A percentile compares a stretch with the other conserved stretches of the same genome.
Conservation (phyloP, 768 basidiomycete species). For the Trametopsis cervina region DNA sequence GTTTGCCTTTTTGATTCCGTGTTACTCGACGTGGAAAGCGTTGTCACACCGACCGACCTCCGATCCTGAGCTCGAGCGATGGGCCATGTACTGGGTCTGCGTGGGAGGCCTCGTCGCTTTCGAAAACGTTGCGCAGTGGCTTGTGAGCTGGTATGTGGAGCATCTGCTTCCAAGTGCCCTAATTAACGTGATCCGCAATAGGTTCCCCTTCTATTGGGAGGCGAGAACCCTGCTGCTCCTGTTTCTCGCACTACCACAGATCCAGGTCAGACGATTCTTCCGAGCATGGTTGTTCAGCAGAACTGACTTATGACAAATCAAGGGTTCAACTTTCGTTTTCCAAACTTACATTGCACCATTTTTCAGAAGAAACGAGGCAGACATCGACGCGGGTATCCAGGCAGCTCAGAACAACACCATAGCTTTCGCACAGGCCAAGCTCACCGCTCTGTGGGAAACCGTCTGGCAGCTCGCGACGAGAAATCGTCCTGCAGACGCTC, state of each 20-base stretch:
- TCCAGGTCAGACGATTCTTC: conserved; percentile 40
- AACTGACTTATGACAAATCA: not conserved
- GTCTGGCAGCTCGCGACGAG: conserved; percentile 35
- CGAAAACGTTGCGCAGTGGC: conserved; percentile 56
- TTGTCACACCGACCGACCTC: conserved; percentile 43
- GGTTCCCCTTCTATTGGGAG: conserved; percentile 78
- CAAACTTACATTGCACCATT: conserved; percentile 54
- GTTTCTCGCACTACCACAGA: conserved; percentile 64
- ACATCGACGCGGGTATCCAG: conserved; percentile 52
- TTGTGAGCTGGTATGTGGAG: conserved; percentile 53
- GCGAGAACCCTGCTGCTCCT: conserved; percentile 60
- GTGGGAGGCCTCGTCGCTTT: conserved; percentile 53
- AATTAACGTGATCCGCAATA: conserved; percentile 23
- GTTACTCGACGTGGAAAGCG: conserved; percentile 62
- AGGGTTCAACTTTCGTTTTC: conserved; percentile 70
- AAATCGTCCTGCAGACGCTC: not conserved
- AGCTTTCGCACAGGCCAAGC: conserved; percentile 46
- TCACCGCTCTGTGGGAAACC: conserved; percentile 42
- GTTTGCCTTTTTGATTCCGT: conserved; percentile 63
- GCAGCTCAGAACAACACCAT: conserved; percentile 47
- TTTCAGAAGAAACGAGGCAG: conserved; percentile 47
- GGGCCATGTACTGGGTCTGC: conserved; percentile 60
- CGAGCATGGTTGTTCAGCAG: too few species aligned
- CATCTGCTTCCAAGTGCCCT: conserved; percentile 1
- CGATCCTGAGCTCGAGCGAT: conserved; percentile 48